Evolutionary conservation across 495 filamentous ascomycete genomes (phyloP).

Genomic region (Lasiosphaeris hirsuta): DNA sequence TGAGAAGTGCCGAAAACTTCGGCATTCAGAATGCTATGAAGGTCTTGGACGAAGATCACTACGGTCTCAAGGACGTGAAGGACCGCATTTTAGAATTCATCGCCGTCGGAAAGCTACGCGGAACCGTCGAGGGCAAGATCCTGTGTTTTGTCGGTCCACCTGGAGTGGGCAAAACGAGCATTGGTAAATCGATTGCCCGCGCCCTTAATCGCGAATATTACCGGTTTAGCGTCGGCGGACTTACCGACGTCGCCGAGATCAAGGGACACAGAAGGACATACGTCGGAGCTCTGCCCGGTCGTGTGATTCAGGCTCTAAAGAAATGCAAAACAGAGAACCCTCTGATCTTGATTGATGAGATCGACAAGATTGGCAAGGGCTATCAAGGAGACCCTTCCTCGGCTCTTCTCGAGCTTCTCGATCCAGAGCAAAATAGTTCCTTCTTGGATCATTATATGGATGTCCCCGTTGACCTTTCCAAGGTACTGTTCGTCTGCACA

Average conservation of each 20-base stretch:
- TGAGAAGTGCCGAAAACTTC: constrained; percentile 94
- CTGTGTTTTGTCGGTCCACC: constrained; percentile 96
- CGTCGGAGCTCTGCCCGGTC: constrained; percentile 90
- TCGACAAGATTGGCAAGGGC: constrained; percentile 95
- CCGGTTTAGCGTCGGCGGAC: constrained; percentile 93
- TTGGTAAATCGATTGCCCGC: constrained; percentile 95
- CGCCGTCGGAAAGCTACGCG: constrained; percentile 93
- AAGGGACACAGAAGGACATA: constrained; percentile 98
- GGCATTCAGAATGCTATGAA: constrained; percentile 84
- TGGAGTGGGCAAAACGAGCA: constrained; percentile 94
- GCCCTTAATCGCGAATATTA: constrained; percentile 96
- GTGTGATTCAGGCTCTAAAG: constrained; percentile 97
- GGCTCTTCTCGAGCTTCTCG: constrained; percentile 88
- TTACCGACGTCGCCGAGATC: constrained; percentile 98
- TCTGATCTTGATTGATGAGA: constrained; percentile 91
- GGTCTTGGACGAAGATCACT: constrained; percentile 95
- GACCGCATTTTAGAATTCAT: constrained; percentile 99
- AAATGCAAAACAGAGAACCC: constrained; percentile 99
- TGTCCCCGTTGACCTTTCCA: constrained; percentile 94
- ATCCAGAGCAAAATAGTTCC: constrained; percentile 95
- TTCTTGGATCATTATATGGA: constrained; percentile 99
- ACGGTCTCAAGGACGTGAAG: constrained; percentile 97
- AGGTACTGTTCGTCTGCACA: constrained; percentile 98
- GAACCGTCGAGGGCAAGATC: constrained; percentile 98
- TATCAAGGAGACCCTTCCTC: constrained; percentile 96